Evolutionary conservation across 306 rosid genomes (phyloP).

Genomic region (Cucurbita argyrosperma): DNA sequence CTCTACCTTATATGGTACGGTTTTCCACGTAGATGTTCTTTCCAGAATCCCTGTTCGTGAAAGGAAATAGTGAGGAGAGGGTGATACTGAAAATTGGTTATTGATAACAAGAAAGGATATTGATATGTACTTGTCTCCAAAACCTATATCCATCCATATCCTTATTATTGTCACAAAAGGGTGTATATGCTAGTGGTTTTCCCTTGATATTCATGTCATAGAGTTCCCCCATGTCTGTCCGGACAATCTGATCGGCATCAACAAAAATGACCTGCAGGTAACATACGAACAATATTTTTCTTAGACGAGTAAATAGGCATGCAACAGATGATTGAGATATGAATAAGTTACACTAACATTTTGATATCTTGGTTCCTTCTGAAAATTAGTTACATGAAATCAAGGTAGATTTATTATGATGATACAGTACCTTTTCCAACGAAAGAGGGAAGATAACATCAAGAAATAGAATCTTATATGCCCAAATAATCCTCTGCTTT

Average conservation of each 20-base stretch:
- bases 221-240: conserved; percentile 98
- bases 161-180: conserved; percentile 92
- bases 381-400: background rate
- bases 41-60: conserved; percentile 81
- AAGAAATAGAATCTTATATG: conserved; percentile 89
- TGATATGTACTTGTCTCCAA: conserved; percentile 78
- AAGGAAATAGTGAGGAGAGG: conserved; percentile 5
- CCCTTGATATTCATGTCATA: conserved; percentile 96
- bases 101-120: conserved; percentile 3
- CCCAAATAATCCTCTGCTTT: conserved; percentile 98
- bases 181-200: conserved; percentile 86
- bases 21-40: conserved; percentile 84
- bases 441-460: conserved; percentile 98
- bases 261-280: conserved; percentile 87
- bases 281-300: background rate
- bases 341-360: background rate
- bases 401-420: background rate
- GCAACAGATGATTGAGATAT: conserved; percentile 7
- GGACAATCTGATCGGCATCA: conserved; percentile 89
- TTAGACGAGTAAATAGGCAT: conserved; percentile 5
- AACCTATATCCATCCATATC: conserved; percentile 99
- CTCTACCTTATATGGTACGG: conserved; percentile 84
- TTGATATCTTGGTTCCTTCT: background rate
- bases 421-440: conserved; percentile 63
- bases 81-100: background rate